Conservation (phyloP, 192 early-diverging fungal genomes). For the Entomortierella chlamydospora region DNA sequence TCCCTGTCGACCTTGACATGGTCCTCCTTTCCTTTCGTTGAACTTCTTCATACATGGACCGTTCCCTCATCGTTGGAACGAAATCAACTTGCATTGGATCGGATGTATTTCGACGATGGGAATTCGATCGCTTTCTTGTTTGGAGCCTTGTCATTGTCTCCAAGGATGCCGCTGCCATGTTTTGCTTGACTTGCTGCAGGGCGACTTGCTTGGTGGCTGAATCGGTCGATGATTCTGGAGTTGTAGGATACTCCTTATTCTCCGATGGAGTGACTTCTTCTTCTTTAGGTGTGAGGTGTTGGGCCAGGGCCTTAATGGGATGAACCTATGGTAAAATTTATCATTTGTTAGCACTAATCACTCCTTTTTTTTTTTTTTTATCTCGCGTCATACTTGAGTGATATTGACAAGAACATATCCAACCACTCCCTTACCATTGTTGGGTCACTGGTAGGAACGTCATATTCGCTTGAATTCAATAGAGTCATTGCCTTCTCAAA, state of each 20-base stretch:
- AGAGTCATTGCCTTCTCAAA: constrained; percentile 17
- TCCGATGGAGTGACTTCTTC: not conserved
- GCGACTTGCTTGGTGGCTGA: not conserved
- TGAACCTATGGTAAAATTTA: constrained; percentile 2
- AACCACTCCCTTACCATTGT: constrained; percentile 18
- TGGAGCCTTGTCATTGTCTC: constrained; percentile 30
- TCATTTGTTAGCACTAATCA: not conserved
- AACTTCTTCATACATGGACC: not conserved
- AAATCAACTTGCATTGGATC: constrained; percentile 49
- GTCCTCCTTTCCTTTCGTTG: constrained; percentile 9
- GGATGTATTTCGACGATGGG: constrained; percentile 5
- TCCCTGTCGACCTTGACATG: constrained; percentile 26
- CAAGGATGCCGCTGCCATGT: constrained; percentile 36
- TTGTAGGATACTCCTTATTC: not conserved
- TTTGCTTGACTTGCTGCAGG: constrained; percentile 17
- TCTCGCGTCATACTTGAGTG: not conserved
- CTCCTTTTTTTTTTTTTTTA: not conserved
- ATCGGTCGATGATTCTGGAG: not conserved
- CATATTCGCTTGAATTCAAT: constrained; percentile 7
- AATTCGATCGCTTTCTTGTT: constrained; percentile 18
- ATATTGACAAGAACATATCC: constrained; percentile 15
- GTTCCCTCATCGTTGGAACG: constrained; percentile 11
- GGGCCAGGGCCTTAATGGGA: constrained; percentile 25
- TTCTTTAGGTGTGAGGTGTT: constrained; percentile 10
- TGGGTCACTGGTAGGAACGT: not conserved